Evolutionary conservation across 2,329 filamentous ascomycete species (phyloP).

Genomic region (Ophiostoma populinum): DNA sequence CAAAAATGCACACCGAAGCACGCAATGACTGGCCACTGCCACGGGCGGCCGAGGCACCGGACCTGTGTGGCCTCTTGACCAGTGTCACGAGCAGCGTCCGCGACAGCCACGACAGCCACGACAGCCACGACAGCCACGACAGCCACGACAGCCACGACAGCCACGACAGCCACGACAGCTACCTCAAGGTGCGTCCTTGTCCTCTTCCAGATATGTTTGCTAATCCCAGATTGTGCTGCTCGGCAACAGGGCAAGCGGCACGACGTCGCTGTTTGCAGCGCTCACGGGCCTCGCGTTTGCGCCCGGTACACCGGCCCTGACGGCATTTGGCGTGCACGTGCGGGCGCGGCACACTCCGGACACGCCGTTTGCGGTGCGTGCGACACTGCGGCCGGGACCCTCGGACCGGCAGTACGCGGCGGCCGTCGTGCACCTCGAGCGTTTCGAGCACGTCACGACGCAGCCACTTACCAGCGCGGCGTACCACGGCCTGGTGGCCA

Average conservation of each 20-base stretch:
- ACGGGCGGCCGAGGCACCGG: too few species aligned
- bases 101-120: too few species aligned
- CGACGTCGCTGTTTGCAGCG: slow-evolving; percentile 8
- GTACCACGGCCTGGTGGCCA: background rate
- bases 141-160: too few species aligned
- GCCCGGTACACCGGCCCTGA: background rate
- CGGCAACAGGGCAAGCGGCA: slow-evolving; percentile 8
- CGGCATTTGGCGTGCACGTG: background rate
- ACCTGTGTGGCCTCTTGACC: too few species aligned
- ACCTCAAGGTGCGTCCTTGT: too few species aligned
- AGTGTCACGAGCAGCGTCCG: too few species aligned
- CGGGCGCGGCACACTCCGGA: background rate
- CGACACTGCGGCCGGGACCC: slow-evolving; percentile 5
- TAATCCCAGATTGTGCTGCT: slow-evolving; percentile 7
- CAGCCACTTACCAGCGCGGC: background rate
- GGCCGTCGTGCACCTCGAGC: slow-evolving; percentile 4
- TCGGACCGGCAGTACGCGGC: slow-evolving; percentile 5
- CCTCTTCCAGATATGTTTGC: too few species aligned
- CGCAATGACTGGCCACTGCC: too few species aligned
- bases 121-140: too few species aligned
- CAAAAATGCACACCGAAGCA: too few species aligned
- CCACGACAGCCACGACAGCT: too few species aligned
- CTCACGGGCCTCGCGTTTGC: slow-evolving; percentile 7
- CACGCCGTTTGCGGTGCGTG: background rate
- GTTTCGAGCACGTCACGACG: slow-evolving; percentile 1